Percentiles rank a stretch among this genome's conserved stretches.
Evolutionary conservation across 2,329 filamentous ascomycete genomes (phyloP).

Genomic region (Phaeosphaeriaceae sp.): DNA sequence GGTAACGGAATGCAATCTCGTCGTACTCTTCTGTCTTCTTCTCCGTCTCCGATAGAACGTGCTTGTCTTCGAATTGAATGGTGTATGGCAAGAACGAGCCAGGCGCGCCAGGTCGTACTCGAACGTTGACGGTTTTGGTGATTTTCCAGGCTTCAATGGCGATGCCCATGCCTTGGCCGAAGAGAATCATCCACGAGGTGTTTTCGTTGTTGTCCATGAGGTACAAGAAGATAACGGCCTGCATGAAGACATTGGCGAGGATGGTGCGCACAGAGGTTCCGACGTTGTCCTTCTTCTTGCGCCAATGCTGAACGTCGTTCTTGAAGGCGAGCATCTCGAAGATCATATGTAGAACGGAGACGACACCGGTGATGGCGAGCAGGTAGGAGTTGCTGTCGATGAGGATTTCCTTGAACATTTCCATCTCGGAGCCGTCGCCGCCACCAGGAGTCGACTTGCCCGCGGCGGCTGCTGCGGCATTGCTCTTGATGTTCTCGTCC

Average conservation of each 20-base stretch:
- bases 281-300: conserved; percentile 99
- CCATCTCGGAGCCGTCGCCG: conserved; percentile 91
- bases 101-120: conserved; percentile 72
- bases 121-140: conserved; percentile 91
- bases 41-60: conserved; percentile 92
- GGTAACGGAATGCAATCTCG: conserved; percentile 95
- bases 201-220: conserved; percentile 96
- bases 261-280: conserved; percentile 97
- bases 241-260: conserved; percentile 97
- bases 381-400: conserved; percentile 94
- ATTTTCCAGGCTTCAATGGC: conserved; percentile 89
- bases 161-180: conserved; percentile 86
- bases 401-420: conserved; percentile 95
- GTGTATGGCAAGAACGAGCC: conserved; percentile 79
- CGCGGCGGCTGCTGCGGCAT: conserved; percentile 75
- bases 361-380: conserved; percentile 81
- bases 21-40: conserved; percentile 99
- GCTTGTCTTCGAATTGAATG: conserved; percentile 92
- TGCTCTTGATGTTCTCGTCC: conserved; percentile 86
- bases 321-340: conserved; percentile 97
- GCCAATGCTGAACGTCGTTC: conserved; percentile 95
- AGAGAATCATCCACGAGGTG: conserved; percentile 98
- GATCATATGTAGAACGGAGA: conserved; percentile 88
- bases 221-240: conserved; percentile 93
- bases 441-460: conserved; percentile 75